Conservation (phyloP, 2,329 filamentous ascomycete genomes). For the Monosporascus ibericus region DNA sequence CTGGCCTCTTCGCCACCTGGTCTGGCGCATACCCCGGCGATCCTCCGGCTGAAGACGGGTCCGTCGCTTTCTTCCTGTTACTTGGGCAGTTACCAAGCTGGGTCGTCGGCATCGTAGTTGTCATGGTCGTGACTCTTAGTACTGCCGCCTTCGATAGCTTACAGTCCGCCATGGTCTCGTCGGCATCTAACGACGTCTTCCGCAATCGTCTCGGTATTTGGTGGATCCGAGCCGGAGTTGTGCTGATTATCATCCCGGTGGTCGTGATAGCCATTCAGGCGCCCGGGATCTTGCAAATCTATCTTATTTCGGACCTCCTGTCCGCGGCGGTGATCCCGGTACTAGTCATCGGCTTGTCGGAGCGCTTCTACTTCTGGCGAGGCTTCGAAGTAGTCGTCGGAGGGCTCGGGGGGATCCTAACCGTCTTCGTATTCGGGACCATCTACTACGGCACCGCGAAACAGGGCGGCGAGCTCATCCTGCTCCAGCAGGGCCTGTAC, state of each 20-base stretch:
- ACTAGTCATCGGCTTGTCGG: conserved; percentile 63
- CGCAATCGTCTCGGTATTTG: conserved; percentile 73
- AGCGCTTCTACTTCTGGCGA: conserved; percentile 65
- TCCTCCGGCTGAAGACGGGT: conserved; percentile 51
- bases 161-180: conserved; percentile 80
- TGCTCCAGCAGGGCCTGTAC: conserved; percentile 70
- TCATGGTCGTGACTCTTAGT: conserved; percentile 73
- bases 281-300: conserved; percentile 72
- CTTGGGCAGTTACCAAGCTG: conserved; percentile 67
- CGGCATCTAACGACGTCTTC: conserved; percentile 78
- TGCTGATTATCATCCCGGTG: conserved; percentile 67
- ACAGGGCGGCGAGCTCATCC: conserved; percentile 59
- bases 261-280: conserved; percentile 69
- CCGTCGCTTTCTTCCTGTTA: conserved; percentile 69
- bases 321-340: conserved; percentile 72
- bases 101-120: conserved; percentile 76
- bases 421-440: conserved; percentile 74
- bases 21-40: conserved; percentile 64
- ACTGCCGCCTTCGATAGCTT: conserved; percentile 76
- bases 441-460: conserved; percentile 67
- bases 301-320: conserved; percentile 74
- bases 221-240: conserved; percentile 63
- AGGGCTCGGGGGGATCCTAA: conserved; percentile 69
- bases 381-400: conserved; percentile 77
- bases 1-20: conserved; percentile 73